phyloP scores from a whole-genome alignment of 1,139 yeast species.

The Kluyveromyces marxianus region DNA sequence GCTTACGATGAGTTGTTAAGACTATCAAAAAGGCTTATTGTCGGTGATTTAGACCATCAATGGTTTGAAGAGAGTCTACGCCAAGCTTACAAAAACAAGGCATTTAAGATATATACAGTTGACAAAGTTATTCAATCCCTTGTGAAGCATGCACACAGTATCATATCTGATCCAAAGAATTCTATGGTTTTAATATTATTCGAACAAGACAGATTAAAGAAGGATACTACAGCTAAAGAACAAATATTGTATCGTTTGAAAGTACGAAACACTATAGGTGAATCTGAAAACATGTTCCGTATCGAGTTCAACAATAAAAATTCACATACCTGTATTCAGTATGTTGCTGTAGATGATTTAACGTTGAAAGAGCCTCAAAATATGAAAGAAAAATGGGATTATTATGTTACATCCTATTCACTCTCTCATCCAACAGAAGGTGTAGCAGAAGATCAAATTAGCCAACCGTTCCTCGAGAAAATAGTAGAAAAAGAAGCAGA shows the following conservation, averaged over 20 bases:
- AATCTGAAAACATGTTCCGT: conserved; percentile 90
- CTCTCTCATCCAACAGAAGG: conserved; percentile 98
- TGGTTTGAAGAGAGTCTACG: conserved; percentile 94
- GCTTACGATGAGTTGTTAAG: conserved; percentile 72
- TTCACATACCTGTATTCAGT: conserved; percentile 62
- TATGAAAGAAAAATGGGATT: conserved; percentile 80
- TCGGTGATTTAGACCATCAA: conserved; percentile 88
- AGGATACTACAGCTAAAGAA: conserved; percentile 65
- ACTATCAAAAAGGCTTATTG: conserved; percentile 69
- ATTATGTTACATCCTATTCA: conserved; percentile 83
- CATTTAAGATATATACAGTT: conserved; percentile 84
- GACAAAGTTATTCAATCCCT: conserved; percentile 89
- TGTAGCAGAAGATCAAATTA: conserved; percentile 70
- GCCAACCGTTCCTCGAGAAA: conserved; percentile 64
- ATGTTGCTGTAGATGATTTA: conserved; percentile 79
- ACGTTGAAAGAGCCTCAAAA: conserved; percentile 72
- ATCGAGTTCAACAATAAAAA: conserved; percentile 56
- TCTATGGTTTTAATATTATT: conserved; percentile 74
- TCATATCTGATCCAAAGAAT: conserved; percentile 74
- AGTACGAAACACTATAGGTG: conserved; percentile 70
- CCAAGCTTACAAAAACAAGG: conserved; percentile 89
- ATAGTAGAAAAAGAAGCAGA: conserved; percentile 47
- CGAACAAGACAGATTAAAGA: conserved; percentile 62
- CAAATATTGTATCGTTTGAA: conserved; percentile 88
- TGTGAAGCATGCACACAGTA: conserved; percentile 78